A percentile compares a stretch with the other conserved stretches of the same genome.
These are phyloP conservation scores for Hypoxylon crocopeplum DNA, from an alignment of 495 filamentous ascomycete species.

Conservation along the genomic window DNA sequence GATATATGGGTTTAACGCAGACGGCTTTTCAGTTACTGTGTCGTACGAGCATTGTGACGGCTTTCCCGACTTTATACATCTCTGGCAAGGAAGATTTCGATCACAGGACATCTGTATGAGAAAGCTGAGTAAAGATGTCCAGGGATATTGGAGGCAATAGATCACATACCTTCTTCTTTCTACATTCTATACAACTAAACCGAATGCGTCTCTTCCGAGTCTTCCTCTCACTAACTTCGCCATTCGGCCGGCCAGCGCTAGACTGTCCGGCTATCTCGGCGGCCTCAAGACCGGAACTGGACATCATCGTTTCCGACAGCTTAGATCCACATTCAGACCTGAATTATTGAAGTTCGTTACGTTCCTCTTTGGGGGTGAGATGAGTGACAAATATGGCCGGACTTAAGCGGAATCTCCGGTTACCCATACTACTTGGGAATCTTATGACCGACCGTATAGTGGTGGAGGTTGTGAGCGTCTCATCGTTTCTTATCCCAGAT, in stretches of 20 bases:
- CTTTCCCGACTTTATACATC: slow-evolving; percentile 33
- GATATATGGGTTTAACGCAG: not conserved
- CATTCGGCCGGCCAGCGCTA: not conserved
- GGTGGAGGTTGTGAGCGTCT: too few species aligned
- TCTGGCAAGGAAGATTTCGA: slow-evolving; percentile 32
- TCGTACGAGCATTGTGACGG: slow-evolving; percentile 32
- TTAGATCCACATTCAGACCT: not conserved
- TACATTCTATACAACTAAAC: slow-evolving; percentile 37
- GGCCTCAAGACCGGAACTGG: not conserved
- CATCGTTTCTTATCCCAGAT: too few species aligned
- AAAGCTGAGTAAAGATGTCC: not conserved
- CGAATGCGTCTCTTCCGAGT: slow-evolving; percentile 28
- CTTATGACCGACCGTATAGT: not conserved
- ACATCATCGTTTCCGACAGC: not conserved
- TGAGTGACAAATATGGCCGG: not conserved
- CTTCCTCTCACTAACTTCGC: not conserved
- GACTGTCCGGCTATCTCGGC: not conserved
- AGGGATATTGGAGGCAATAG: not conserved
- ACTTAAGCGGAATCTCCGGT: slow-evolving; percentile 17
- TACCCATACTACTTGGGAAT: not conserved
- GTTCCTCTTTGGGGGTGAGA: not conserved
- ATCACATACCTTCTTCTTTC: slow-evolving; percentile 35
- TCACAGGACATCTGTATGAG: slow-evolving; percentile 36
- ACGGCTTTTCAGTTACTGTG: slow-evolving; percentile 4
- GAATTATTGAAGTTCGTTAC: not conserved